Evolutionary conservation across 2,329 filamentous ascomycete species (phyloP).

Genomic region (Cyclaneusma minus): DNA sequence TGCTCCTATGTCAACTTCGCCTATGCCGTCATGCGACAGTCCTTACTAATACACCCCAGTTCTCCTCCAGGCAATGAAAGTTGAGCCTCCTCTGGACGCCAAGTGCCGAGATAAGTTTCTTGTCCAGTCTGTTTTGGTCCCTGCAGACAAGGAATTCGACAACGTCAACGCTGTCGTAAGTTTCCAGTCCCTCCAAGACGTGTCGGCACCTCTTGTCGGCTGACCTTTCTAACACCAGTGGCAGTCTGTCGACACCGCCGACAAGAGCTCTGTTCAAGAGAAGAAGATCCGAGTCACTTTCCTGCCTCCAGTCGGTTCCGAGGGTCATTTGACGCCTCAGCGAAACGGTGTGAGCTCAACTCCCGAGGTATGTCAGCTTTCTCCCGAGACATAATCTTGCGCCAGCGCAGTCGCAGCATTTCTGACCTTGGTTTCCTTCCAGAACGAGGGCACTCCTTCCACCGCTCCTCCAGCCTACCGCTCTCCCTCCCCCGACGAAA

Average conservation of each 20-base stretch:
- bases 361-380: constrained; percentile 5
- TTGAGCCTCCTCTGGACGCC: constrained; percentile 70
- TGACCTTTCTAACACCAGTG: constrained; percentile 27
- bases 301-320: constrained; percentile 44
- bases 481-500: constrained; percentile 33
- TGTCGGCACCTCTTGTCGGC: constrained; percentile 1
- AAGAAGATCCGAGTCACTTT: constrained; percentile 92
- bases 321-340: constrained; percentile 13
- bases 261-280: constrained; percentile 71
- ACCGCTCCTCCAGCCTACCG: constrained; percentile 34
- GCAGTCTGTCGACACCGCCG: constrained; percentile 53
- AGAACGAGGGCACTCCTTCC: constrained; percentile 11
- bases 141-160: constrained; percentile 66
- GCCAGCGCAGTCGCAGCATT: too few species aligned
- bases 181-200: constrained; percentile 5
- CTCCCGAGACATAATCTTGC: too few species aligned
- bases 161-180: constrained; percentile 71
- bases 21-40: constrained; percentile 12
- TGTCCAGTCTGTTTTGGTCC: constrained; percentile 79
- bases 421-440: neutral
- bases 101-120: constrained; percentile 97
- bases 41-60: too few species aligned
- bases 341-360: constrained; percentile 13
- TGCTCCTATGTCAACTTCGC: neutral
- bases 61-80: constrained; percentile 94